Conservation (phyloP, 306 rosid species). For the Sphenostylis stenocarpa region DNA sequence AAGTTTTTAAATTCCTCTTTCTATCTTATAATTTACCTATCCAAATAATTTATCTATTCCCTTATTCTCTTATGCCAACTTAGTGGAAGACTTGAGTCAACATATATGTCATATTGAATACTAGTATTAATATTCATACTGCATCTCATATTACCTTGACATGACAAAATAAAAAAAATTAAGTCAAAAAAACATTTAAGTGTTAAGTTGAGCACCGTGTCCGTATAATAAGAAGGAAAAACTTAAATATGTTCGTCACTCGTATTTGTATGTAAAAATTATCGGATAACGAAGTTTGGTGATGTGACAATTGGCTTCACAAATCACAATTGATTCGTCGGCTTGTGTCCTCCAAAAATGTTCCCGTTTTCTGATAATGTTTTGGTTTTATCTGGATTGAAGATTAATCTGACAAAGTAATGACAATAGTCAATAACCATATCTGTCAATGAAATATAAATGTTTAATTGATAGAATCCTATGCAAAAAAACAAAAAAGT, state of each 20-base stretch:
- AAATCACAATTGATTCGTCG: no score
- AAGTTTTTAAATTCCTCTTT: no score
- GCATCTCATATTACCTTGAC: not conserved
- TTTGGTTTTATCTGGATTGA: not conserved
- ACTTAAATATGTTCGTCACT: no score
- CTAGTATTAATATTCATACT: not conserved
- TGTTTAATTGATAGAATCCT: not conserved
- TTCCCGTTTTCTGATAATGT: not conserved
- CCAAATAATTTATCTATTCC: not conserved
- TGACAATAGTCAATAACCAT: not conserved
- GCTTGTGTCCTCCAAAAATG: not conserved
- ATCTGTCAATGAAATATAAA: no score
- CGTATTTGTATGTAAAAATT: no score
- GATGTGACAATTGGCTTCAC: not conserved
- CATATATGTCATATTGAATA: not conserved
- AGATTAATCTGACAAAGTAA: not conserved
- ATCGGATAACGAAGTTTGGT: not conserved
- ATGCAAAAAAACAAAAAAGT: not conserved
- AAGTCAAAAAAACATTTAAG: not conserved
- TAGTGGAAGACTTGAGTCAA: not conserved
- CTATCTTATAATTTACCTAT: no score
- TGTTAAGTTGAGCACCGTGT: not conserved
- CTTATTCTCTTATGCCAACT: not conserved
- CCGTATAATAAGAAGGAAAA: no score
- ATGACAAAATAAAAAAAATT: not conserved